phyloP scores from a whole-genome alignment of 2,329 filamentous ascomycete genomes.

The Tolypocladium guangdongense region DNA sequence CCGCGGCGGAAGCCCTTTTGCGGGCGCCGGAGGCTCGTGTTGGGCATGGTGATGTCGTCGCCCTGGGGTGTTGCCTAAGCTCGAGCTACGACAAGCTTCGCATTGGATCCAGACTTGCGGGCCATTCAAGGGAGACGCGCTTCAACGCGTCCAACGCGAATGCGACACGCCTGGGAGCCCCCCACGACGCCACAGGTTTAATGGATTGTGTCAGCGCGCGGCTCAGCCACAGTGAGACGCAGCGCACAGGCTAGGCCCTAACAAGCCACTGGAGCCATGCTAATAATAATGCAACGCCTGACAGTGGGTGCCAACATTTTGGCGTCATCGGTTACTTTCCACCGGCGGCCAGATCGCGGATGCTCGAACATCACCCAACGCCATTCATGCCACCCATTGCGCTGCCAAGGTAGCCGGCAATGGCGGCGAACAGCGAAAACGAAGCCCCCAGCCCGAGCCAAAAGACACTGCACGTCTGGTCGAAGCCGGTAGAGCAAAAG shows the following conservation, averaged over 20 bases:
- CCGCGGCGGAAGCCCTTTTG: constrained; percentile 58
- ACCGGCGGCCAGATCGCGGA: not conserved
- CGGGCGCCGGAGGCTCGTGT: constrained; percentile 47
- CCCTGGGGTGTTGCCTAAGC: not conserved
- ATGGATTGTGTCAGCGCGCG: constrained; percentile 13
- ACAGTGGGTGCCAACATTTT: not conserved
- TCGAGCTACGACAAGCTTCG: constrained; percentile 10
- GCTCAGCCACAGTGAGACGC: constrained; percentile 5
- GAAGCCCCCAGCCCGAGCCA: constrained; percentile 12
- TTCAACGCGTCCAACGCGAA: constrained; percentile 14
- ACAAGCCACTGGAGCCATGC: not conserved
- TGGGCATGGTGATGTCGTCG: constrained; percentile 36
- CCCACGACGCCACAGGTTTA: constrained; percentile 18
- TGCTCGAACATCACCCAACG: not conserved
- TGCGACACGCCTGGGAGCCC: constrained; percentile 13
- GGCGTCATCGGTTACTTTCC: not conserved
- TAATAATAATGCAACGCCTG: not conserved
- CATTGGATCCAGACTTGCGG: not conserved
- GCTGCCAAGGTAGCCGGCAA: constrained; percentile 20
- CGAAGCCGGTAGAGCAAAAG: constrained; percentile 19
- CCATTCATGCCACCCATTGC: constrained; percentile 3
- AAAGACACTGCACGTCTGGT: constrained; percentile 26
- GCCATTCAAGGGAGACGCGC: constrained; percentile 22
- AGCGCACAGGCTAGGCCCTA: not conserved
- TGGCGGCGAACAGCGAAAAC: constrained; percentile 20